Evolutionary conservation across 176 grass and related monocot species (phyloP), one percentile per base, ranked within the genome.

Genomic region (Eragrostis nindensis): DNA sequence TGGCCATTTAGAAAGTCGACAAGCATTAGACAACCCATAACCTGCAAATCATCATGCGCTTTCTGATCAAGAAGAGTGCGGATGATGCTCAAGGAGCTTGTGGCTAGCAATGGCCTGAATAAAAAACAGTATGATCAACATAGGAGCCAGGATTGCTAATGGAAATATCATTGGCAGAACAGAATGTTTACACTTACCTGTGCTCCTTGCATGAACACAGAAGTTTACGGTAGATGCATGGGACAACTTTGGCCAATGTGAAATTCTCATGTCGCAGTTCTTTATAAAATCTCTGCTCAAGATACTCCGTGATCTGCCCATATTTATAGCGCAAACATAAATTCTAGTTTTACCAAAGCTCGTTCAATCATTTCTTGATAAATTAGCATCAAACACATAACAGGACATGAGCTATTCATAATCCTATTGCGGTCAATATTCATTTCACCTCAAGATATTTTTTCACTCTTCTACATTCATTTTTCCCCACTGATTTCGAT

Each of bases 201-300:
- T 95, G 90, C n/a, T 90, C 90, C 75, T 93, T 93, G 86, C 96
- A 99, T 82, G 92, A 91, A 88, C 90, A 84, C 39, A 99, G 82
- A 66, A 99, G 38, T 76, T 84, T 99, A 84, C 90, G 86, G 70
- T 99, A 99, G 24, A 99, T 89, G 62, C 79, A 89, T 46, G 96
- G 92, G 14, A 95, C 90, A 79, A 93, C 92, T 88, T 87, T 99
- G 80, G 88, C 96, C 61, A 91, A 50, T 57, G 69, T 90, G 42
- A 93, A 87, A 79, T 88, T 87, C 11, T 83, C 96, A 73, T 91
- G 87, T 60, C 92, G 86, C 84, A 99, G 88, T 86, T 99, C 92
- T 86, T 99, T 99, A 63, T 91, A 99, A 60, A 76, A 99, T 82
- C 91, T 95, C 79, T 90, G 92, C 47, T 99, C 96, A 75, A 99